Evolutionary conservation across 805 yeast species (phyloP).

Genomic region (Saturnispora halmiae): DNA sequence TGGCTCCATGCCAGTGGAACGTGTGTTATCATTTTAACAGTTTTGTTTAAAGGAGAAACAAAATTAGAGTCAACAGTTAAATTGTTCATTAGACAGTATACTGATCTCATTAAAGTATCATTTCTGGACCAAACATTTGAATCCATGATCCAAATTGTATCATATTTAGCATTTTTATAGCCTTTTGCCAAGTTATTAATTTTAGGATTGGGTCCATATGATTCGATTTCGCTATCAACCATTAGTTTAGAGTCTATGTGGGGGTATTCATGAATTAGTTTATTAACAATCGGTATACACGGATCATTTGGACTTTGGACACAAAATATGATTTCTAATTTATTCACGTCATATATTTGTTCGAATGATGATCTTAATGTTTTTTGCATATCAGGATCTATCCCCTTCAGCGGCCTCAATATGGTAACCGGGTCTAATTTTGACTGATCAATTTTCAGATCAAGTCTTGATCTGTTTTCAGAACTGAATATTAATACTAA

Average conservation of each 20-base stretch:
- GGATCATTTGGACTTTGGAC: conserved; percentile 58
- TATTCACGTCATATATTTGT: conserved; percentile 55
- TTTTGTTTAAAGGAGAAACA: conserved; percentile 22
- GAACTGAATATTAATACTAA: conserved; percentile 20
- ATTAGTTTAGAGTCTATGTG: conserved; percentile 49
- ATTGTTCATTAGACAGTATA: conserved; percentile 39
- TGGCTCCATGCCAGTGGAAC: conserved; percentile 53
- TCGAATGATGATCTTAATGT: conserved; percentile 61
- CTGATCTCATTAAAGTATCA: conserved; percentile 56
- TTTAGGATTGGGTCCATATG: conserved; percentile 82
- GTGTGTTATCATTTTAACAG: conserved; percentile 70
- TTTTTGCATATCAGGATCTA: conserved; percentile 62
- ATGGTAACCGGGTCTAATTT: conserved; percentile 61
- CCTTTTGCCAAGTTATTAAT: conserved; percentile 84
- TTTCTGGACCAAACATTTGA: conserved; percentile 74
- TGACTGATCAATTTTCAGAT: conserved; percentile 12
- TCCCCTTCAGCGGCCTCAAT: conserved; percentile 73
- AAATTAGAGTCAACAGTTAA: conserved; percentile 39
- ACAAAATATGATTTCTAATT: conserved; percentile 67
- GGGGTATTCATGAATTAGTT: conserved; percentile 45
- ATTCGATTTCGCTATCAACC: conserved; percentile 36
- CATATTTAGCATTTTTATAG: conserved; percentile 55
- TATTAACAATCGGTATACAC: conserved; percentile 47
- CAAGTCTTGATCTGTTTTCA: conserved; percentile 13
- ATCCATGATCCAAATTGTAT: conserved; percentile 78